Percentiles rank a stretch among this genome's conserved stretches.
phyloP scores from a whole-genome alignment of 1,284 basidiomycete species.

The Ustilago sp. region DNA sequence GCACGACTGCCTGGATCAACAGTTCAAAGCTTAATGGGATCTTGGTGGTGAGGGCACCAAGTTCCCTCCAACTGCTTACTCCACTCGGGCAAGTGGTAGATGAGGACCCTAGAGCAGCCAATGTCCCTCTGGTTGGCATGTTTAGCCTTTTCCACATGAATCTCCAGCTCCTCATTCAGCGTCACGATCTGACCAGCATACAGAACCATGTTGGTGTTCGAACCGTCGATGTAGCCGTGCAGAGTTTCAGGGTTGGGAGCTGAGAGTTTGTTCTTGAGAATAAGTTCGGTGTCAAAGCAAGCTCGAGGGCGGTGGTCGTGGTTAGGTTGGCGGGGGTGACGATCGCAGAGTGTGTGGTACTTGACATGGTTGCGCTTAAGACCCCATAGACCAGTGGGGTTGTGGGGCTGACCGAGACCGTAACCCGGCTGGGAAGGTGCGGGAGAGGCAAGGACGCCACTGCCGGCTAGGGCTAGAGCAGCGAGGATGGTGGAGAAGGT shows the following conservation, averaged over 20 bases:
- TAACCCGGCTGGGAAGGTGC: neutral
- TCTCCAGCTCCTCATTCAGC: constrained; percentile 13
- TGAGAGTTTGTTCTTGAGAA: neutral
- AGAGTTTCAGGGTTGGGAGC: neutral
- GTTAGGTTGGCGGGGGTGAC: neutral
- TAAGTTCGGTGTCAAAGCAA: constrained; percentile 3
- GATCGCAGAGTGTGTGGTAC: constrained; percentile 3
- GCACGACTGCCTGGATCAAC: neutral
- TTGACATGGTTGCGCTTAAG: neutral
- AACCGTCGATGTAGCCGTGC: neutral
- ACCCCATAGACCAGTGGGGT: neutral
- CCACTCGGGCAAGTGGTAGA: constrained; percentile 15
- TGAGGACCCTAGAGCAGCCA: constrained; percentile 13
- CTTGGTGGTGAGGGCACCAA: constrained; percentile 28
- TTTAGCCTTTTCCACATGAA: constrained; percentile 14
- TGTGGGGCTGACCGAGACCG: neutral
- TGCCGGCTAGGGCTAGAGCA: neutral
- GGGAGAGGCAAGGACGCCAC: neutral
- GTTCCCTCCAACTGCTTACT: neutral
- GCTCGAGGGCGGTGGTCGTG: constrained; percentile 1
- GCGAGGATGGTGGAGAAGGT: neutral
- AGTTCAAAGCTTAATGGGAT: constrained; percentile 19
- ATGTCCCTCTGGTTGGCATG: neutral
- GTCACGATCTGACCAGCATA: constrained; percentile 25
- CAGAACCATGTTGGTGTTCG: constrained; percentile 16